Evolutionary conservation across 345 rosid genomes (phyloP), one percentile per base, ranked within the genome.

Genomic region (Schrenkiella parvula): DNA sequence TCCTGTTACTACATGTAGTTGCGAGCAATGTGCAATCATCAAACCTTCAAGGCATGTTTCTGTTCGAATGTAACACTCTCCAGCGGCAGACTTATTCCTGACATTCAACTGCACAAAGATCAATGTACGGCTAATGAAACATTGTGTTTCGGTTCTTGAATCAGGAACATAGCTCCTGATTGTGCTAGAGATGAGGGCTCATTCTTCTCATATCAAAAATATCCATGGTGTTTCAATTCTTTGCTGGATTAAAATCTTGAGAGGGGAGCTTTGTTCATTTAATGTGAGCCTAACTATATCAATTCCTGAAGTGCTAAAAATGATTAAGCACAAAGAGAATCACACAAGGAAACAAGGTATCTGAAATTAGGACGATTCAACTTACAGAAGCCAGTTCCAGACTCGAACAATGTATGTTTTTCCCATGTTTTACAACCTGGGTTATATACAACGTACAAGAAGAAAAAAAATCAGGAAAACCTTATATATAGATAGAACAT

Each of bases 21-120:
- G 43, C 7, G 21, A 51, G 54, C 5, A 53, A 23, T 60, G 69
- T 68, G 48, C 14, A 18, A 18, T 43, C 17, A 35, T 54, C 77
- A 81, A 81, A 93, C 98, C 98, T 93, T 93, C 96, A 53, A 91
- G 82, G 86, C 97, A 93, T 74, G 85, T 67, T 86, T 93, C 96
- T 51, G 98, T 93, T 72, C 98, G 79, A 51, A 86, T 72, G 71
- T 78, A 91, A 88, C 98, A 93, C 71, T 93, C 98, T 59, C 82
- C 93, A 54, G 98, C 91, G 1, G 97, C 96, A 79, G 95, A 91
- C 80, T 85, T 93, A 56, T 93, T 93, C 86, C 98, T 85, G 73
- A 88, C 92, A 78, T 91, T 93, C 72, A 93, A 82, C 97, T 91
- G 87, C 84, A 80, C 75, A 72, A 59, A 57, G 79, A 63, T 67